Evolutionary conservation across 2,329 filamentous ascomycete species (phyloP).

Genomic region (Xylariaceae sp.): DNA sequence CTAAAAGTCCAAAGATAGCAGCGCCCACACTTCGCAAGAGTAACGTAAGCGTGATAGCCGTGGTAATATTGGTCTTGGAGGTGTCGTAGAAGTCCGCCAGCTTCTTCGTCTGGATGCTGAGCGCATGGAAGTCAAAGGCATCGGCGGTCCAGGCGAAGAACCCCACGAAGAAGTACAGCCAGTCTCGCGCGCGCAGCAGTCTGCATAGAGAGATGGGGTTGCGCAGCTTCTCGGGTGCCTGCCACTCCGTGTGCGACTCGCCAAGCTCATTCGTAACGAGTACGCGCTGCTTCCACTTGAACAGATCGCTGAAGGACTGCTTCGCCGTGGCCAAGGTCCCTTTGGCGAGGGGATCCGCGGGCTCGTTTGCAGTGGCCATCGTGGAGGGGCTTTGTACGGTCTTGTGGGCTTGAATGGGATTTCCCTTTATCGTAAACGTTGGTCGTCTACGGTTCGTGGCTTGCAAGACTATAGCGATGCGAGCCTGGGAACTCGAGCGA

Average conservation of each 20-base stretch:
- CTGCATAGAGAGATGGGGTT: slow-evolving; percentile 68
- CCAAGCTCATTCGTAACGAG: slow-evolving; percentile 61
- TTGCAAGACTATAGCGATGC: too few relatives aligned
- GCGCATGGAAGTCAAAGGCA: slow-evolving; percentile 78
- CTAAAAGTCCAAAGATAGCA: slow-evolving; percentile 69
- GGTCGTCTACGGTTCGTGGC: too few relatives aligned
- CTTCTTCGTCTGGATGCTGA: slow-evolving; percentile 74
- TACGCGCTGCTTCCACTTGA: slow-evolving; percentile 71
- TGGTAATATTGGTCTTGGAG: slow-evolving; percentile 63
- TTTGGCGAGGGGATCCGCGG: slow-evolving; percentile 62
- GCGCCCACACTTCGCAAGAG: slow-evolving; percentile 73
- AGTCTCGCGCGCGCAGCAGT: slow-evolving; percentile 60
- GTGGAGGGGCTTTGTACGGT: too few relatives aligned
- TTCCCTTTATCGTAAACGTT: too few relatives aligned
- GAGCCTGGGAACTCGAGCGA: too few relatives aligned
- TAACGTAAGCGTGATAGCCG: slow-evolving; percentile 71
- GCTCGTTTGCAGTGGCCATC: slow-evolving; percentile 20
- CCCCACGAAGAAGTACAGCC: slow-evolving; percentile 73
- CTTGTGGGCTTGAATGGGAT: too few relatives aligned
- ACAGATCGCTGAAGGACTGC: slow-evolving; percentile 61
- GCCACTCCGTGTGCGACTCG: slow-evolving; percentile 65
- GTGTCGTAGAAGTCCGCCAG: slow-evolving; percentile 53
- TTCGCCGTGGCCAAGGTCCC: slow-evolving; percentile 61
- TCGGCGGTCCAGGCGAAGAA: slow-evolving; percentile 76
- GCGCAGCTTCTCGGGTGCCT: slow-evolving; percentile 57